Evolutionary conservation across 495 filamentous ascomycete genomes (phyloP).

Genomic region (Talaromyces stipitatus): DNA sequence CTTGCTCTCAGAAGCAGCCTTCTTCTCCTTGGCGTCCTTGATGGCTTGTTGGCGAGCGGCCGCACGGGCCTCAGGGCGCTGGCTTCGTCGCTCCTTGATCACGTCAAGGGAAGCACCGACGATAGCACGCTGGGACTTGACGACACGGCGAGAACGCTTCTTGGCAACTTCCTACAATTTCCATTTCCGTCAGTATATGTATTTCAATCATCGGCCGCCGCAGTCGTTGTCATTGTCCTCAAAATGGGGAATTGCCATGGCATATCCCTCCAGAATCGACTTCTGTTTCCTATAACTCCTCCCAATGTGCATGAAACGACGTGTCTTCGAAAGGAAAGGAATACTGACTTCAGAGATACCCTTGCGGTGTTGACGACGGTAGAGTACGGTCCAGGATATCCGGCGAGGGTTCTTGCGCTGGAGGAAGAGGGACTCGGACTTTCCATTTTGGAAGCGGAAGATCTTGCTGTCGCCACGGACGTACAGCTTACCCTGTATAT

Average conservation of each 20-base stretch:
- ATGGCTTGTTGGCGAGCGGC: slow-evolving; percentile 88
- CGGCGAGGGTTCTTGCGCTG: slow-evolving; percentile 99
- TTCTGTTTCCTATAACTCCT: background rate
- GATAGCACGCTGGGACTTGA: slow-evolving; percentile 98
- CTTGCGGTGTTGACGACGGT: slow-evolving; percentile 98
- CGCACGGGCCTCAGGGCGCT: slow-evolving; percentile 88
- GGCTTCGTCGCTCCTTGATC: slow-evolving; percentile 95
- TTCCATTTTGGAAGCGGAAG: slow-evolving; percentile 99
- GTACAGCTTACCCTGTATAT: slow-evolving; percentile 87
- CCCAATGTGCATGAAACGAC: background rate
- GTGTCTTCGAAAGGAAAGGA: slow-evolving; percentile 5
- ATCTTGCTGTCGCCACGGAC: slow-evolving; percentile 99
- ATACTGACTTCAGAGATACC: slow-evolving; percentile 97
- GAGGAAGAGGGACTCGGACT: slow-evolving; percentile 98
- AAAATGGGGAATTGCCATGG: background rate
- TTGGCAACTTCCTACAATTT: slow-evolving; percentile 88
- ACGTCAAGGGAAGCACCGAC: slow-evolving; percentile 98
- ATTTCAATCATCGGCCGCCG: background rate
- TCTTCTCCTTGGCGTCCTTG: slow-evolving; percentile 96
- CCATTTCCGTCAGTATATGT: slow-evolving; percentile 33
- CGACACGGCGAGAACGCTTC: slow-evolving; percentile 95
- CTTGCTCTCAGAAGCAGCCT: slow-evolving; percentile 68
- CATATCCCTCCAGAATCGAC: background rate
- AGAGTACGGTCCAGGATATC: slow-evolving; percentile 97
- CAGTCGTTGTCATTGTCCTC: background rate